phyloP scores from a whole-genome alignment of 768 basidiomycete species.

The Asterophora lycoperdoides region DNA sequence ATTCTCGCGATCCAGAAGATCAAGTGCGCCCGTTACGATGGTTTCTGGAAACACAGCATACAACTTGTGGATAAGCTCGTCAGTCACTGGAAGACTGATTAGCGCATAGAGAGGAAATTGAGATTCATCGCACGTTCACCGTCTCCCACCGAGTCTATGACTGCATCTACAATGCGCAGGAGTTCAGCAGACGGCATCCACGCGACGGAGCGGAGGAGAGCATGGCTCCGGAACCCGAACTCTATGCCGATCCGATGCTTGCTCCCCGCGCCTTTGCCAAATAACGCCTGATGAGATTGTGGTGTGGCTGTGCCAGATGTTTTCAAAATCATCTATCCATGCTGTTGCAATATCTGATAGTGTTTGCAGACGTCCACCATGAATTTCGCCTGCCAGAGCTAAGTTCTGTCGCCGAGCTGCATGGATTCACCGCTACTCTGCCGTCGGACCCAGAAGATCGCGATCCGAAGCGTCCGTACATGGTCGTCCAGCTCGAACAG shows the following conservation, averaged over 20 bases:
- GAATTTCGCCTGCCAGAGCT: constrained; percentile 87
- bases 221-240: no score
- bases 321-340: not conserved
- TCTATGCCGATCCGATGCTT: not conserved
- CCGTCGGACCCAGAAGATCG: constrained; percentile 39
- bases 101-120: not conserved
- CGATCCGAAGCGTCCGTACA: constrained; percentile 64
- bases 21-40: constrained; percentile 64
- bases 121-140: constrained; percentile 25
- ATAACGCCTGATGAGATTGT: not conserved
- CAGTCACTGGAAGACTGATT: constrained; percentile 30
- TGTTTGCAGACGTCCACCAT: constrained; percentile 77
- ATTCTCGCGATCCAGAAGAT: constrained; percentile 68
- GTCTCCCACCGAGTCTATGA: constrained; percentile 29
- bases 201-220: not conserved
- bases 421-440: constrained; percentile 59
- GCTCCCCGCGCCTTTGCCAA: constrained; percentile 6
- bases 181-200: constrained; percentile 24
- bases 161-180: constrained; percentile 20
- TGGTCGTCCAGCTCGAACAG: constrained; percentile 61
- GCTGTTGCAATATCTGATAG: constrained; percentile 44
- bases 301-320: constrained; percentile 4
- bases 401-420: constrained; percentile 66
- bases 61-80: constrained; percentile 54
- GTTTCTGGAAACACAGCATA: constrained; percentile 57